Conservation (phyloP, 2,329 filamentous ascomycete species). For the Nemania sp. region DNA sequence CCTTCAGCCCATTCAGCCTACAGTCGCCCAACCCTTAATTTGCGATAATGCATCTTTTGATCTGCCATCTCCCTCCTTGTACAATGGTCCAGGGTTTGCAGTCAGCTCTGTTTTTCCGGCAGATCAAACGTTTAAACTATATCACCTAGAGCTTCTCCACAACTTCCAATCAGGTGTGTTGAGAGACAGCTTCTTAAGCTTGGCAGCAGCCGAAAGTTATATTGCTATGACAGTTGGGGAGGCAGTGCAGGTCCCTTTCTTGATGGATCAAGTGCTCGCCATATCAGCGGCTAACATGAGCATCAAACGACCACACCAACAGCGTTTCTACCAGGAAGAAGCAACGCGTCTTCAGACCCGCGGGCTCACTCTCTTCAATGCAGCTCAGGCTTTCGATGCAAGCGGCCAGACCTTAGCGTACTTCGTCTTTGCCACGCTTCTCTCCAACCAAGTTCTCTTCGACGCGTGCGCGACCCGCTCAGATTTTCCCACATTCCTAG, state of each 20-base stretch:
- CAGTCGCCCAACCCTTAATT: no score
- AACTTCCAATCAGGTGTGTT: conserved; percentile 40
- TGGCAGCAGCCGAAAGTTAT: conserved; percentile 29
- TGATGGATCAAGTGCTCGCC: conserved; percentile 52
- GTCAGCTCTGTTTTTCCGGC: background rate
- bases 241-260: conserved; percentile 45
- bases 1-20: no score
- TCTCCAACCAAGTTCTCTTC: conserved; percentile 33
- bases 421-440: conserved; percentile 33
- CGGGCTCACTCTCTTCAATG: conserved; percentile 23
- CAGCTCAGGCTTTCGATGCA: background rate
- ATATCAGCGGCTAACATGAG: conserved; percentile 49
- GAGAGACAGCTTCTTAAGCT: conserved; percentile 20
- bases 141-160: conserved; percentile 45
- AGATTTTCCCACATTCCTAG: conserved; percentile 17
- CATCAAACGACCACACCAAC: conserved; percentile 31
- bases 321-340: conserved; percentile 23
- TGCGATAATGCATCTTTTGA: background rate
- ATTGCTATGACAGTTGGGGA: conserved; percentile 24
- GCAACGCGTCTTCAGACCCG: conserved; percentile 30
- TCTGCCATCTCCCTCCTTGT: background rate
- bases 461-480: conserved; percentile 21
- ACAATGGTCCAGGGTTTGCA: background rate
- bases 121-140: conserved; percentile 39
- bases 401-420: conserved; percentile 24